Percentiles rank a stretch among this genome's conserved stretches.
Evolutionary conservation across 345 rosid species (phyloP).

Genomic region (Aurinia saxatilis): DNA sequence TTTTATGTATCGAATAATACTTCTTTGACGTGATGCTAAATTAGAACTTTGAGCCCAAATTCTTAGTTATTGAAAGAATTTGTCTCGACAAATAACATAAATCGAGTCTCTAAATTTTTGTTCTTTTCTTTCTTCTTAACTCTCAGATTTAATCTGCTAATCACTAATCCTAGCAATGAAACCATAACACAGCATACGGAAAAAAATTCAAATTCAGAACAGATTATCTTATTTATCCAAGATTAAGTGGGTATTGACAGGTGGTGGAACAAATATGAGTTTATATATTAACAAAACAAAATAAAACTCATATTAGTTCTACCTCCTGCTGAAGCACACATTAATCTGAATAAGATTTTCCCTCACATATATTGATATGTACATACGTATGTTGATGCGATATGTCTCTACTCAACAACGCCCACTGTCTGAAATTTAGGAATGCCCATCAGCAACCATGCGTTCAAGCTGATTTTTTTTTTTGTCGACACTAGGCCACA

Average conservation of each 20-base stretch:
- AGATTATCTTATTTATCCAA: not conserved
- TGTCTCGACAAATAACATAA: no score
- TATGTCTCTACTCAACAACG: no score
- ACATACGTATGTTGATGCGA: not conserved
- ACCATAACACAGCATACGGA: not conserved
- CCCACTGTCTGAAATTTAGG: no score
- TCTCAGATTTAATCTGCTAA: not conserved
- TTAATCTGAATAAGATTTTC: slow-evolving; percentile 19
- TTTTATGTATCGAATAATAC: not conserved
- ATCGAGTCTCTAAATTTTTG: no score
- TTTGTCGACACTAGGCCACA: no score
- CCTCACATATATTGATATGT: not conserved
- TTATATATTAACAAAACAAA: not conserved
- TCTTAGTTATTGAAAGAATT: not conserved
- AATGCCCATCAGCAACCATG: no score
- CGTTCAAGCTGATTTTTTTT: no score
- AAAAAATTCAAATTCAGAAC: not conserved
- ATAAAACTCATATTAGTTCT: slow-evolving; percentile 30
- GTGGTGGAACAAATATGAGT: slow-evolving; percentile 38
- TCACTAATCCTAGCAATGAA: not conserved
- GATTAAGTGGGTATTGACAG: slow-evolving; percentile 31
- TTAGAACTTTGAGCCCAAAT: not conserved
- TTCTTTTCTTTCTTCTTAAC: not conserved
- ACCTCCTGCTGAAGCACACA: slow-evolving; percentile 23
- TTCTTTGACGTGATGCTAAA: not conserved